Evolutionary conservation across 208 protist genomes (phyloP), one percentile per base, ranked within the genome.

Genomic region (Trypanosoma congolense): DNA sequence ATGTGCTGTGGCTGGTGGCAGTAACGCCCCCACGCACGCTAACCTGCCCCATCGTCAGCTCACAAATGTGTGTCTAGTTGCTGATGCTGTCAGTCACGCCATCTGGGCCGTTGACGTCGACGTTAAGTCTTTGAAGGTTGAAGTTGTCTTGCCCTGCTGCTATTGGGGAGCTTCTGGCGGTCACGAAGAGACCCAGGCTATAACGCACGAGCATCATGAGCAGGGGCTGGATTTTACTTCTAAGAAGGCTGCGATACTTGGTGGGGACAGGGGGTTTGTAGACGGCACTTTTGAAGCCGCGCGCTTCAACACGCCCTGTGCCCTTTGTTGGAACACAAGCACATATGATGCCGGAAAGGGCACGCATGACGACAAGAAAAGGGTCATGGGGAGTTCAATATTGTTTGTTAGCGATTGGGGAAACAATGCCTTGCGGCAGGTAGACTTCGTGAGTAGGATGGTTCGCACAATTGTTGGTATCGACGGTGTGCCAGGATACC

Each of bases 331-430:
- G 80, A 76, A 74, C 24, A 49, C 77, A 0, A 75, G 82, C 28
- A 55, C 61, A 4, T 52, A 43, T 24, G 3, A n/a, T 45, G 41
- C 9, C n/a, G n/a, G n/a, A n/a, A n/a, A n/a, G n/a, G n/a, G n/a
- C 16, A 29, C 8, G 26, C n/a, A 21, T 50, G 52, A 31, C 24
- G 22, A 26, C 31, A 51, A 2, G n/a, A 24, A 12, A 47, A 9
- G 3, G 6, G 14, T 29, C 25, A 10, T 40, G 80, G 67, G 48
- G 33, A 43, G 33, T 38, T 6, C 33, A 2, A 63, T 90, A 25
- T 72, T 91, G 41, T 91, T 91, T 69, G 80, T 91, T 48, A 91
- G 80, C 64, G 83, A 91, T 62, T 66, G 47, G 2, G 80, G 83
- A 42, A 91, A 91, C 54, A 77, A 77, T 46, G 73, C 77, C 0